These are phyloP conservation scores for Sugiyamaella valdiviana DNA, from an alignment of 805 yeast species.

Conservation along the genomic window DNA sequence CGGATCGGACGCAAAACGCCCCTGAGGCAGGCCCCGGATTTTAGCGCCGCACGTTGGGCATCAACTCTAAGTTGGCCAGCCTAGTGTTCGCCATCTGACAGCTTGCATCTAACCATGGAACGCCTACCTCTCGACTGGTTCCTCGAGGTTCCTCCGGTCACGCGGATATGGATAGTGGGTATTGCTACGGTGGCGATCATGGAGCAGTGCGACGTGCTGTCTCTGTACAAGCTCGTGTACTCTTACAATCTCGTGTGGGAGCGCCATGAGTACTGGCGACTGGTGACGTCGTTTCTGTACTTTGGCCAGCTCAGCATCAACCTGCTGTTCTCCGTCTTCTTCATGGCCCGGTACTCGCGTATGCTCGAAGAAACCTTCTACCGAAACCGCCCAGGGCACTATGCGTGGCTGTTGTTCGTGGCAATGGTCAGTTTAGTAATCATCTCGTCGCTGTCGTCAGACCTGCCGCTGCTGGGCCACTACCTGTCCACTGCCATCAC, in stretches of 20 bases:
- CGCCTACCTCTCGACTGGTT: constrained; percentile 21
- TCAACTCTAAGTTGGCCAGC: not conserved
- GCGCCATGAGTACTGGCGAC: constrained; percentile 33
- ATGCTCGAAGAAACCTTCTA: constrained; percentile 35
- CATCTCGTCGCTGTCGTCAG: constrained; percentile 28
- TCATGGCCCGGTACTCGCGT: constrained; percentile 36
- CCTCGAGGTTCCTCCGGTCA: constrained; percentile 42
- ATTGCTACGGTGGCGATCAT: constrained; percentile 30
- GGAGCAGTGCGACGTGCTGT: constrained; percentile 34
- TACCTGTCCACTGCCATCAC: constrained; percentile 34
- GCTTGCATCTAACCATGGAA: constrained; percentile 14
- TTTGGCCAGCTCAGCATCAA: constrained; percentile 39
- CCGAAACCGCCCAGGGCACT: constrained; percentile 32
- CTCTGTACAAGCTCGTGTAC: constrained; percentile 32
- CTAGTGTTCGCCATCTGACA: not conserved
- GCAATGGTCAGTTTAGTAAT: constrained; percentile 29
- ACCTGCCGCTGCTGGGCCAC: constrained; percentile 35
- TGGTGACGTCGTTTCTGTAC: constrained; percentile 38
- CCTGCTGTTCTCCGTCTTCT: constrained; percentile 32
- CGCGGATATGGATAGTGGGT: constrained; percentile 35
- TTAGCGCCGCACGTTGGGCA: not conserved
- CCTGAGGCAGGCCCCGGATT: too few species aligned
- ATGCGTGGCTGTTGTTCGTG: constrained; percentile 35
- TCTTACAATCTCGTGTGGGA: constrained; percentile 33
- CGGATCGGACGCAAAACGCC: too few species aligned